Conservation (phyloP, 108 stramenopile species). For the Nitzschia sp. region DNA sequence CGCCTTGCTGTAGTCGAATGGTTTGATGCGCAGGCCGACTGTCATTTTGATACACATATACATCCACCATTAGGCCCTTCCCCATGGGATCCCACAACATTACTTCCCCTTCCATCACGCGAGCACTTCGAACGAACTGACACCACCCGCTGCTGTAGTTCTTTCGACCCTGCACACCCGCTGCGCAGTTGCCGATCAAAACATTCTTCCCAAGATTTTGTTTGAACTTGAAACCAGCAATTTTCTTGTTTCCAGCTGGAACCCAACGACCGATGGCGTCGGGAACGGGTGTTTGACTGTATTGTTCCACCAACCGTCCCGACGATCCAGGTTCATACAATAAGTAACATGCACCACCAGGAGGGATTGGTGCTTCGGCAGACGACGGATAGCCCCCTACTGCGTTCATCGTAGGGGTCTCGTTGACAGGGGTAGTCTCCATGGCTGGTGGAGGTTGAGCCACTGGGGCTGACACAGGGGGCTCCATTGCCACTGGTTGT, state of each 20-base stretch:
- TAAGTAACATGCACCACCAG: constrained; percentile 33
- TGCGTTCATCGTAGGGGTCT: not conserved
- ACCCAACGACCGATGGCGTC: constrained; percentile 47
- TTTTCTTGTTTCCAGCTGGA: constrained; percentile 36
- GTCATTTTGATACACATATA: constrained; percentile 31
- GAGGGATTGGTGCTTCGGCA: constrained; percentile 11
- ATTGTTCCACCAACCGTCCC: constrained; percentile 39
- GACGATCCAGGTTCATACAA: constrained; percentile 42
- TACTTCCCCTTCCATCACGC: constrained; percentile 17
- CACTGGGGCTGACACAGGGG: not conserved
- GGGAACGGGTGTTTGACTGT: constrained; percentile 34
- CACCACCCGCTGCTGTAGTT: constrained; percentile 38
- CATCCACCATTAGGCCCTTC: constrained; percentile 35
- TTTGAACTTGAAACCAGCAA: constrained; percentile 52
- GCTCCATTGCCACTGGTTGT: too few relatives aligned
- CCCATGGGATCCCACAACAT: constrained; percentile 23
- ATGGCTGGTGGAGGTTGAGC: not conserved
- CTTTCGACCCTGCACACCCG: constrained; percentile 31
- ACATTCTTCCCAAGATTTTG: constrained; percentile 34
- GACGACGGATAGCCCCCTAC: constrained; percentile 10
- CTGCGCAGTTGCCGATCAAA: constrained; percentile 30
- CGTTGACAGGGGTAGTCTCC: not conserved
- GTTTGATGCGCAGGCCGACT: constrained; percentile 11
- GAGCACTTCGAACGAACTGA: constrained; percentile 33
- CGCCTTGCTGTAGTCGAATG: constrained; percentile 15